Base-by-base conservation (phyloP, 2,329 filamentous ascomycete genomes). In the Talaromyces pinophilus region DNA sequence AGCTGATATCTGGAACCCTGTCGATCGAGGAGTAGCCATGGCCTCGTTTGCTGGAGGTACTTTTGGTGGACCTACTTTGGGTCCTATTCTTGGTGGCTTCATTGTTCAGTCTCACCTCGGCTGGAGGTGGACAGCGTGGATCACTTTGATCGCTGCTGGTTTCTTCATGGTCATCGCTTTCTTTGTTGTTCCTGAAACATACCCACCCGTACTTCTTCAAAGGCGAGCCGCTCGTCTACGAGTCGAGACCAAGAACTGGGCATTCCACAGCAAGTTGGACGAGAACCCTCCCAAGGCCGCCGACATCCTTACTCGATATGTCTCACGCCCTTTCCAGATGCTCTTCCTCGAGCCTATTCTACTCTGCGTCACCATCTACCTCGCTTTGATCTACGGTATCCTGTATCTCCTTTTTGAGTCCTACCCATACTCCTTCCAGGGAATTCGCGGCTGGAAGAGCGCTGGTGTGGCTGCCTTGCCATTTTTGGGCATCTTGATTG, bases 41-140 rank as follows among this genome's bases (percentile, higher is more conserved):
- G 78, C 77, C 59, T 71, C 82, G n/a, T 85, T 84, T 68, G 73
- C 75, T 1, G 74, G 73, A 0, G 79, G 80, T 4, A 81, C 82
- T 0, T 86, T 87, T 68, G 75, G 81, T 1, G 84, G 84, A 0
- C 83, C 83, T 2, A 77, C 80, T 3, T 70, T 80, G 0, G 83
- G 82, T 0, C 82, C 84, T 1, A 82, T 87, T 62, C 71, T 83
- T 2, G 83, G 83, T 13, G 82, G 80, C 0, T 86, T 85, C 67
- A 80, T 85, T 28, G 82, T 81, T 0, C 75, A 83, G 55, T 82
- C 77, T 19, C 68, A 81, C 67, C 80, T 87, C 0, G 84, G 84
- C 33, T 87, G 86, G 85, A 78, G 85, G 44, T 88, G 85, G 85
- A 87, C 83, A 0, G 80, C 81, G 6, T 89, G 84, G 79, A 79